A percentile compares a stretch with the other conserved stretches of the same genome.
Conservation (phyloP, 2,329 filamentous ascomycete genomes). For the Aspergillus hiratsukae region DNA sequence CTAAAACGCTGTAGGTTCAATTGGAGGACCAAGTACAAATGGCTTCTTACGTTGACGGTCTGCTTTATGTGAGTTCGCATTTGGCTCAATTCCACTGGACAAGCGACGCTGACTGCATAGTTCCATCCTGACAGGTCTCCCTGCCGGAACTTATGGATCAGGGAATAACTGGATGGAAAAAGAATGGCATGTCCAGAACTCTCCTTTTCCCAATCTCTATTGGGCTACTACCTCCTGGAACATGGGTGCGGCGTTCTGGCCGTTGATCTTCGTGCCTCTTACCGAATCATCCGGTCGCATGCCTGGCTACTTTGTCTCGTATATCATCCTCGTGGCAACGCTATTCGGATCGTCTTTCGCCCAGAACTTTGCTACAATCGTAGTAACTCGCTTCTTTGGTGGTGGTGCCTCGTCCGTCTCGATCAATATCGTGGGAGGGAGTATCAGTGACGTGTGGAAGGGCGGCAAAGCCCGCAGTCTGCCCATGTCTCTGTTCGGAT, state of each 20-base stretch:
- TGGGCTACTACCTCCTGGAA: conserved; percentile 36
- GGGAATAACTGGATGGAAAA: background rate
- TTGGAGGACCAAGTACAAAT: background rate
- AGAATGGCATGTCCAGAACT: background rate
- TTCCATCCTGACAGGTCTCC: background rate
- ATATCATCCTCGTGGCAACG: conserved; percentile 39
- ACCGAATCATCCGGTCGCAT: conserved; percentile 42
- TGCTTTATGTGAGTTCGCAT: background rate
- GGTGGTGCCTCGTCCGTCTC: conserved; percentile 42
- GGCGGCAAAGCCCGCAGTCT: conserved; percentile 37
- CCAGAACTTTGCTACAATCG: conserved; percentile 43
- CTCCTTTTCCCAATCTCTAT: conserved; percentile 26
- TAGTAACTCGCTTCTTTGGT: conserved; percentile 43
- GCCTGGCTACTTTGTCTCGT: conserved; percentile 42
- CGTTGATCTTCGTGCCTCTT: conserved; percentile 33
- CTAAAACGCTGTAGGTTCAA: background rate
- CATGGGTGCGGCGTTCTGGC: conserved; percentile 38
- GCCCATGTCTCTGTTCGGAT: conserved; percentile 42
- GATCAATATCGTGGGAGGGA: conserved; percentile 38
- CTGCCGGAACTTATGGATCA: background rate
- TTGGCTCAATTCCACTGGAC: background rate
- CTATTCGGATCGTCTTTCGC: conserved; percentile 42
- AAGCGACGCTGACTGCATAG: background rate
- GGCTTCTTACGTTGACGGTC: background rate
- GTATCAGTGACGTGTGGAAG: conserved; percentile 35